Evolutionary conservation across 2,329 filamentous ascomycete species (phyloP).

Genomic region (Tolypocladium endophyticum): DNA sequence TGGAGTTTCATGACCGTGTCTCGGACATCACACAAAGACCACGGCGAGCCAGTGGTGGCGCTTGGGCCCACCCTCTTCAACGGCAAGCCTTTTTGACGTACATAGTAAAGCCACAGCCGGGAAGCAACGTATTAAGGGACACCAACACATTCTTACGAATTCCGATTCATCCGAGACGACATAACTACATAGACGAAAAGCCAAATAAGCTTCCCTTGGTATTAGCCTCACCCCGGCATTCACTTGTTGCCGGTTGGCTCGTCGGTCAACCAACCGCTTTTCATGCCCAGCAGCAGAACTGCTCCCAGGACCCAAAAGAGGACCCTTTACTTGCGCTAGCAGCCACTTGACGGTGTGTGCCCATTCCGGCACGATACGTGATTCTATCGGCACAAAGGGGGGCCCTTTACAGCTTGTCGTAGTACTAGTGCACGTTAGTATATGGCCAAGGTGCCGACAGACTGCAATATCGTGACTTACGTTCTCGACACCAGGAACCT

Average conservation of each 20-base stretch:
- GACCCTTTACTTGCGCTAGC: constrained; percentile 19
- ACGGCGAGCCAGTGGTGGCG: neutral
- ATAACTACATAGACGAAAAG: constrained; percentile 32
- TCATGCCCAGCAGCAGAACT: constrained; percentile 2
- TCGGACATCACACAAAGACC: too few relatives aligned
- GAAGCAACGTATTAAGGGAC: neutral
- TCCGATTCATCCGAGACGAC: constrained; percentile 30
- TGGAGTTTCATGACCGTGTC: too few relatives aligned
- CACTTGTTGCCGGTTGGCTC: constrained; percentile 14
- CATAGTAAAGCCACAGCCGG: neutral
- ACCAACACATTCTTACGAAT: constrained; percentile 18
- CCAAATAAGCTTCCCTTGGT: constrained; percentile 24
- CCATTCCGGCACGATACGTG: constrained; percentile 31
- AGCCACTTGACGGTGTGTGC: constrained; percentile 30
- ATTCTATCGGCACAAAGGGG: constrained; percentile 33
- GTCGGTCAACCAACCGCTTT: constrained; percentile 16
- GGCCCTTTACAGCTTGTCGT: constrained; percentile 87
- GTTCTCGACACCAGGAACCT: constrained; percentile 88
- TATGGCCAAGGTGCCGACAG: neutral
- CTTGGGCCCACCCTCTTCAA: neutral
- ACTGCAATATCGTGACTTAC: constrained; percentile 47
- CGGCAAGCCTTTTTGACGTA: neutral
- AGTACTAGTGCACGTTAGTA: constrained; percentile 55
- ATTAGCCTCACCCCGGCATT: constrained; percentile 26
- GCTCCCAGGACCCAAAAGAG: constrained; percentile 15